Evolutionary conservation across 2,329 filamentous ascomycete species (phyloP), one percentile per base, ranked within the genome.

Genomic region (Phyllosticta capitalensis): DNA sequence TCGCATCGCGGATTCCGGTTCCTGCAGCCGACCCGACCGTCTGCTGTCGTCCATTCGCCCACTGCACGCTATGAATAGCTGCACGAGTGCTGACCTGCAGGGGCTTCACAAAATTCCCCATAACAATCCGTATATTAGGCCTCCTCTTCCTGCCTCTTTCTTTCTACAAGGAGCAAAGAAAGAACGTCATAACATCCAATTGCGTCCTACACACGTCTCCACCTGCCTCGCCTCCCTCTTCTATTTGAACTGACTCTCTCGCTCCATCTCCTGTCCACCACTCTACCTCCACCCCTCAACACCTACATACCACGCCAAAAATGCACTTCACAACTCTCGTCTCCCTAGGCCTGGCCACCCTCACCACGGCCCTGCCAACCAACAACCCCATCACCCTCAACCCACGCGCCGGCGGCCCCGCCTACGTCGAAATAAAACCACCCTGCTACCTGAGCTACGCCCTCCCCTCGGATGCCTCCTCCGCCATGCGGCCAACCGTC

Each of bases 401-500:
- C 53, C 54, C 53, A 24, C 58, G 58, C 58, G 58, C 58, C 49
- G 58, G 58, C 54, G 58, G 9, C 22, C 58, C 58, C n/a, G 14
- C 53, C 21, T 53, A 52, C 53, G 14, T n/a, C 3, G 54, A 53
- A 45, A 53, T 60, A 28, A 30, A 26, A 19, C 19, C 58, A 2
- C 53, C 53, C 54, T 60, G 58, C 54, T n/a, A 19, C 48, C 7
- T 60, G 21, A 30, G 20, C 21, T 33, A 54, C 55, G 55, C 59
- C 0, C 50, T 51, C 9, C 9, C 24, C n/a, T 9, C 49, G 1
- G 22, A 24, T 9, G 5, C 38, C 19, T 22, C 57, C n/a, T 51
- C 12, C 14, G 45, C 52, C 70, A n/a, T 71, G 69, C 28, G 71
- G 69, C 38, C 71, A 68, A 30, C 38, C 20, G 14, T 48, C 57